phyloP scores from a whole-genome alignment of 129 eudicot species.

The Chrysanthemum lavandulifolium region DNA sequence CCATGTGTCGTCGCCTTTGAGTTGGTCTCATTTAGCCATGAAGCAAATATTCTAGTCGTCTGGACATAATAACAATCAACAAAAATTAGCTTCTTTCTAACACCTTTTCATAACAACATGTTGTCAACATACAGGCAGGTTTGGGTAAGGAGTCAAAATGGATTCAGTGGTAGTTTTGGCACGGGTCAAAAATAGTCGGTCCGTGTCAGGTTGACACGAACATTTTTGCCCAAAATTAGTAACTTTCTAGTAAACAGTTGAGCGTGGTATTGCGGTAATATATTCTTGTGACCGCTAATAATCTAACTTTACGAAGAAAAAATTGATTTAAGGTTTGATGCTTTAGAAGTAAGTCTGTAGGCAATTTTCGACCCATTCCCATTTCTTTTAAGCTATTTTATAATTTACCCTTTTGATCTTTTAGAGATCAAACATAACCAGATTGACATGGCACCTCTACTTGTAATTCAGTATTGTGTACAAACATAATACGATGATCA shows the following conservation, averaged over 20 bases:
- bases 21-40: conserved; percentile 51
- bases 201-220: background rate
- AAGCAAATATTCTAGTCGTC: conserved; percentile 83
- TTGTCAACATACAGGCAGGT: background rate
- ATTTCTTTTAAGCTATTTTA: no score
- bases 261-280: no score
- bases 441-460: no score
- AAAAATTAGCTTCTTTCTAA: background rate
- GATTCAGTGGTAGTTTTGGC: background rate
- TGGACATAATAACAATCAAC: conserved; percentile 31
- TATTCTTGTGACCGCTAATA: no score
- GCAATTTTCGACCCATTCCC: no score
- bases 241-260: no score
- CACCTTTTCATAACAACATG: background rate
- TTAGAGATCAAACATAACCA: background rate
- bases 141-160: background rate
- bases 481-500: conserved; percentile 71
- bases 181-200: background rate
- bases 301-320: no score
- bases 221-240: no score
- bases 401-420: background rate
- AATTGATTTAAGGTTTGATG: no score
- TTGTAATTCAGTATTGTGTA: background rate
- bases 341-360: no score
- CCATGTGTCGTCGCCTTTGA: conserved; percentile 48